These are phyloP conservation scores for Fraxinus paxiana DNA, from an alignment of 305 asterid genomes.

Conservation along the genomic window DNA sequence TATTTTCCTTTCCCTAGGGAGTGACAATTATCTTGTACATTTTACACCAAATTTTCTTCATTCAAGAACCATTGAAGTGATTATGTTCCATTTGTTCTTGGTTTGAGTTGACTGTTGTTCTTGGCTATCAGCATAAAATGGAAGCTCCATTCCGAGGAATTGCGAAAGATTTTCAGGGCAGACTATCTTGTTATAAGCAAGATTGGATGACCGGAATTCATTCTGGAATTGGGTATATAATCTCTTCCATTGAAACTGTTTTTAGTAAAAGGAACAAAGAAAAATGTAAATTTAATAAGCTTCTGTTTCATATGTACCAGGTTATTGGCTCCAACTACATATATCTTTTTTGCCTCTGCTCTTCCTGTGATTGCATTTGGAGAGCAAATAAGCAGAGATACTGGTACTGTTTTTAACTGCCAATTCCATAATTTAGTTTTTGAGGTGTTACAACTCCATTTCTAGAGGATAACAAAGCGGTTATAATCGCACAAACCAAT, in stretches of 20 bases:
- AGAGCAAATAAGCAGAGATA: slow-evolving; percentile 71
- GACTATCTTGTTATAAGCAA: slow-evolving; percentile 46
- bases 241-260: not conserved
- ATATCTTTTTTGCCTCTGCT: slow-evolving; percentile 78
- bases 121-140: slow-evolving; percentile 15
- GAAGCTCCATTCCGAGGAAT: slow-evolving; percentile 42
- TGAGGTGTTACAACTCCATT: not conserved
- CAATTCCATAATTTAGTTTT: not conserved
- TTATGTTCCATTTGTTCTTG: not conserved
- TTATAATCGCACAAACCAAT: not conserved
- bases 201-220: slow-evolving; percentile 50
- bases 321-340: slow-evolving; percentile 75
- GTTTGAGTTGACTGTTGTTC: not conserved
- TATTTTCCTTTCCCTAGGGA: not conserved
- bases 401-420: slow-evolving; percentile 40
- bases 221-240: slow-evolving; percentile 41
- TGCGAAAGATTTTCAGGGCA: slow-evolving; percentile 36
- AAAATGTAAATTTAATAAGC: not conserved
- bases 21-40: not conserved
- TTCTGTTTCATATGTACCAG: slow-evolving; percentile 26
- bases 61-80: not conserved
- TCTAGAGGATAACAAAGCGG: not conserved
- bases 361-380: slow-evolving; percentile 90
- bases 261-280: not conserved
- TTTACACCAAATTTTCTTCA: not conserved